phyloP scores from a whole-genome alignment of 768 basidiomycete genomes.

The Leccinum imitatum region DNA sequence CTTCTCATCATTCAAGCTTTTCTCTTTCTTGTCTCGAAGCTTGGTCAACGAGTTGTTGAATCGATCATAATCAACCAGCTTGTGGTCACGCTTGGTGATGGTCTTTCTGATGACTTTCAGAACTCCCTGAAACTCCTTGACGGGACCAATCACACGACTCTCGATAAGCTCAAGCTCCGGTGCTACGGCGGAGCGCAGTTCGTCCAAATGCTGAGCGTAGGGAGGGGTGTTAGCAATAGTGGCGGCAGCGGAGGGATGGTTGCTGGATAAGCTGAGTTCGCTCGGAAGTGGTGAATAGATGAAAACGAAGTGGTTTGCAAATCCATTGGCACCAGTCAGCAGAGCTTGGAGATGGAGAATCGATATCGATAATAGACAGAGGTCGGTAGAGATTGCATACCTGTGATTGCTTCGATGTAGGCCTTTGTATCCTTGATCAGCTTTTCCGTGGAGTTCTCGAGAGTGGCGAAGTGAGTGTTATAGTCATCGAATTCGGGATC shows the following conservation, averaged over 20 bases:
- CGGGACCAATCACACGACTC: slow-evolving; percentile 77
- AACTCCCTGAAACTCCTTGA: slow-evolving; percentile 84
- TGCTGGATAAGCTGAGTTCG: slow-evolving; percentile 78
- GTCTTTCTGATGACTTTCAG: slow-evolving; percentile 91
- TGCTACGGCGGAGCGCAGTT: slow-evolving; percentile 70
- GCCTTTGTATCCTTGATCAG: slow-evolving; percentile 88
- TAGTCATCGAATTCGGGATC: slow-evolving; percentile 93
- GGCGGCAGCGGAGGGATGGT: slow-evolving; percentile 72
- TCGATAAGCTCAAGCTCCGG: slow-evolving; percentile 97
- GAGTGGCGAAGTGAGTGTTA: slow-evolving; percentile 66
- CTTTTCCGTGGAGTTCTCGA: slow-evolving; percentile 86
- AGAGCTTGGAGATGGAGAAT: slow-evolving; percentile 44
- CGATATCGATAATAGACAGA: slow-evolving; percentile 1
- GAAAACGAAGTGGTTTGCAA: slow-evolving; percentile 59
- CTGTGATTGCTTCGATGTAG: slow-evolving; percentile 79
- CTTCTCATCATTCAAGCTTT: slow-evolving; percentile 93
- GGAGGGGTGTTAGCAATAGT: slow-evolving; percentile 76
- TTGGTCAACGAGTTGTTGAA: slow-evolving; percentile 96
- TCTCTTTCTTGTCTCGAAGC: slow-evolving; percentile 97
- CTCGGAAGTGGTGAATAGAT: slow-evolving; percentile 66
- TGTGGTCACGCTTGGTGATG: slow-evolving; percentile 96
- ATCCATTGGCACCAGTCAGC: slow-evolving; percentile 63
- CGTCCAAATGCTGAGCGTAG: slow-evolving; percentile 76
- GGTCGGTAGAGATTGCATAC: slow-evolving; percentile 36
- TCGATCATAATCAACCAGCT: slow-evolving; percentile 94